Evolutionary conservation across 257 asterid genomes (phyloP), one percentile per base, ranked within the genome.

Genomic region (Phtheirospermum japonicum): DNA sequence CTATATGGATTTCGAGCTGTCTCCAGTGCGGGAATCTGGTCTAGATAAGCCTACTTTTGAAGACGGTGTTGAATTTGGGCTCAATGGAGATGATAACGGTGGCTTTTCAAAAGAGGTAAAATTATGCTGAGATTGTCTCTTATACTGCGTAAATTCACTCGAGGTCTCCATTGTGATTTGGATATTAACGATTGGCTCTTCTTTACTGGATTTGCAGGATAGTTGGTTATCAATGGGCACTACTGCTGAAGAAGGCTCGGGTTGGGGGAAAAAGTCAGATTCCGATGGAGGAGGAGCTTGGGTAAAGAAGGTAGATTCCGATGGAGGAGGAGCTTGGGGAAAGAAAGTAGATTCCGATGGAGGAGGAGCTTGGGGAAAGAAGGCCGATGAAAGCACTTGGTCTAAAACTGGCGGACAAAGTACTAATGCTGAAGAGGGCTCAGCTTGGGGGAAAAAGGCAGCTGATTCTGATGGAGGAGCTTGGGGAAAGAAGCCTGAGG

Each of bases 21-120:
- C 99, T 54, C 99, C 99, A 5, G 83, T 70, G 46, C 70, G 90
- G 66, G 94, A 85, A 50, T 66, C 90, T 63, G 91, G 85, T 64
- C 57, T 64, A 17, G 88, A 73, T 12, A 83, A 79, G 67, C 99
- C 89, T 33, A 79, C 78, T 28, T 92, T 92, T 61, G 99, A 92
- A 67, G 97, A 89, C 67, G 79, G 67, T 40, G 43, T 62, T 55
- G 89, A 82, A 58, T 67, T 82, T 59, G 76, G 79, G 19, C 52
- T 63, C 53, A 69, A 65, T 18, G 77, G 63, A 51, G 71, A 71
- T 67, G 82, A 76, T 33, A 68, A 33, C 32, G 61, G 53, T 55
- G 72, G 73, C 28, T 53, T 73, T 8, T 28, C 80, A n/a, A 76
- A 71, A 43, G 75, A 71, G 77, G 85, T 80, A 68, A 75, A 9